Conservation (phyloP, 2,329 filamentous ascomycete genomes). For the Fusarium luffae region DNA sequence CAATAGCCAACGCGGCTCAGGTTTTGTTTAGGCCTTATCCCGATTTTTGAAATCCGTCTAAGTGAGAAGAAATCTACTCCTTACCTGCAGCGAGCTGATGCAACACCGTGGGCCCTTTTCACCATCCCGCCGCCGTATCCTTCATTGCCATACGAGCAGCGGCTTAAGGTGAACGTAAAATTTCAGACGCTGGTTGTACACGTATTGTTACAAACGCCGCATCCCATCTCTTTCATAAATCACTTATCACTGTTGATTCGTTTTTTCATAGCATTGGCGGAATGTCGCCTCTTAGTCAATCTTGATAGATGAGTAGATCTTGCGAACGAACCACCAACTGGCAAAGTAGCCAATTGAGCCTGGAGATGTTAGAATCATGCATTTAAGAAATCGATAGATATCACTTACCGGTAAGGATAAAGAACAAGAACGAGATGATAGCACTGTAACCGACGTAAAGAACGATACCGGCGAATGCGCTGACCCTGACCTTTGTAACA, state of each 20-base stretch:
- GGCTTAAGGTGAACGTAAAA: conserved; percentile 24
- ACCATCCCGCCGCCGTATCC: conserved; percentile 8
- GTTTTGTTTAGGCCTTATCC: conserved; percentile 15
- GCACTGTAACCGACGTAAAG: conserved; percentile 94
- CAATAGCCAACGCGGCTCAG: conserved; percentile 28
- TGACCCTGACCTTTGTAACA: conserved; percentile 86
- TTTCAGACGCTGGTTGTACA: conserved; percentile 47
- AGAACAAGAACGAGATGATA: conserved; percentile 89
- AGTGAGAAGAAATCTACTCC: conserved; percentile 34
- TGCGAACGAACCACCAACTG: conserved; percentile 92
- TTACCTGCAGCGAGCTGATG: conserved; percentile 26
- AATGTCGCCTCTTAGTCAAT: conserved; percentile 73
- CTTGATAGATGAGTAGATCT: conserved; percentile 98
- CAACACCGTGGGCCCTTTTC: conserved; percentile 1
- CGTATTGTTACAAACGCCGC: conserved; percentile 47
- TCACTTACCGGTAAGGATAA: conserved; percentile 88
- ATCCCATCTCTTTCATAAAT: conserved; percentile 39
- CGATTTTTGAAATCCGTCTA: conserved; percentile 33
- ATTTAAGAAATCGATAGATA: neutral
- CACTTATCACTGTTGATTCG: conserved; percentile 21
- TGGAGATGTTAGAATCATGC: conserved; percentile 52
- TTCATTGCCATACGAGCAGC: neutral
- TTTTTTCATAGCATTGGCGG: conserved; percentile 7
- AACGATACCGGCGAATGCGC: conserved; percentile 85
- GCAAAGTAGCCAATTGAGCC: conserved; percentile 96